Percentiles rank a stretch among this genome's conserved stretches.
These are phyloP conservation scores for Ascoidea asiatica DNA, from an alignment of 805 yeast species.

Conservation along the genomic window DNA sequence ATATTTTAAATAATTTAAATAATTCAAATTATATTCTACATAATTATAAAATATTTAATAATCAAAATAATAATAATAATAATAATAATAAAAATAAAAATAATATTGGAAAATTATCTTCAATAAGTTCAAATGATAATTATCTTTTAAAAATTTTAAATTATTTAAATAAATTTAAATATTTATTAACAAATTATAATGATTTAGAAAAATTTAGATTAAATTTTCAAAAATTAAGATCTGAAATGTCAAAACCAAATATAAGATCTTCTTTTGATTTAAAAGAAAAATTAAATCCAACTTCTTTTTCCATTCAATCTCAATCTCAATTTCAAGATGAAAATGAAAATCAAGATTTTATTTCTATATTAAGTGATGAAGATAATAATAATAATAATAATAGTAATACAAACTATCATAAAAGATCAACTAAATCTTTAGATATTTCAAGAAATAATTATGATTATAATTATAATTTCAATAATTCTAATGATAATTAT, in stretches of 20 bases:
- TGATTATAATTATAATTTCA: too few species aligned
- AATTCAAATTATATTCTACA: not conserved
- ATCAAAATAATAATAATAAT: too few species aligned
- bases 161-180: slow-evolving; percentile 4
- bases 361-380: too few species aligned
- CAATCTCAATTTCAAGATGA: too few species aligned
- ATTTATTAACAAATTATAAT: slow-evolving; percentile 7
- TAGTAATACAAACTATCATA: not conserved
- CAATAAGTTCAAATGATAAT: not conserved
- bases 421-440: not conserved
- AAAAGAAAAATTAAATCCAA: not conserved
- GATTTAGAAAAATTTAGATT: slow-evolving; percentile 7
- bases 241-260: slow-evolving; percentile 10
- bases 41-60: too few species aligned
- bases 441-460: not conserved
- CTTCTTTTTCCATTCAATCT: not conserved
- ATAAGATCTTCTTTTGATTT: slow-evolving; percentile 9
- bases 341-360: too few species aligned
- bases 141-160: too few species aligned
- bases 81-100: too few species aligned
- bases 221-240: slow-evolving; percentile 9
- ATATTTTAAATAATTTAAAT: too few species aligned
- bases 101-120: not conserved
- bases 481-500: not conserved
- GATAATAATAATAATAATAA: not conserved